phyloP scores from a whole-genome alignment of 768 basidiomycete species.

The Phaeotremella fagi region DNA sequence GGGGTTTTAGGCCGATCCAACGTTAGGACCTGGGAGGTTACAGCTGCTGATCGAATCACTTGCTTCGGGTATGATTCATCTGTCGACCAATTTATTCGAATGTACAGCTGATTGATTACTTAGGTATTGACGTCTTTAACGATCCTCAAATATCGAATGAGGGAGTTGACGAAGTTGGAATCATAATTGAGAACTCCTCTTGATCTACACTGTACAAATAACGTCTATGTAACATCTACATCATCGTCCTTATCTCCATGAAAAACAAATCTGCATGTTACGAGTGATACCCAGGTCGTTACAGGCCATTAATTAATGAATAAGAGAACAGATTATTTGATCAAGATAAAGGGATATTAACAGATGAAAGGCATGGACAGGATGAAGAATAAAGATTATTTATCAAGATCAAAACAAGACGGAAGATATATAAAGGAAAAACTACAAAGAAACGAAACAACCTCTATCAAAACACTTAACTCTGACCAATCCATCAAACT shows the following conservation, averaged over 20 bases:
- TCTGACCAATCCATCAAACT: too few species aligned
- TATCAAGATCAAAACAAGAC: not conserved
- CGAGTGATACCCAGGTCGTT: too few species aligned
- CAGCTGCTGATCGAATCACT: constrained; percentile 23
- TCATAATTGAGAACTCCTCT: constrained; percentile 7
- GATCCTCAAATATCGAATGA: constrained; percentile 6
- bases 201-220: not conserved
- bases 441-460: not conserved
- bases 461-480: too few species aligned
- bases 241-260: not conserved
- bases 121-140: constrained; percentile 24
- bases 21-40: constrained; percentile 9
- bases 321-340: not conserved
- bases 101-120: not conserved
- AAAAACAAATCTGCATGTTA: too few species aligned
- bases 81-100: not conserved
- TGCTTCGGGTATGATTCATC: constrained; percentile 9
- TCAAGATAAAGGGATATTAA: not conserved
- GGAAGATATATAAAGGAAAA: not conserved
- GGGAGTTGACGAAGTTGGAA: constrained; percentile 16
- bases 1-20: constrained; percentile 9
- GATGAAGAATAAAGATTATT: not conserved
- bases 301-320: too few species aligned
- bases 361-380: not conserved
- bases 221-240: not conserved